Base-by-base conservation (phyloP, 1,284 basidiomycete species). In the Pterula multifida region DNA sequence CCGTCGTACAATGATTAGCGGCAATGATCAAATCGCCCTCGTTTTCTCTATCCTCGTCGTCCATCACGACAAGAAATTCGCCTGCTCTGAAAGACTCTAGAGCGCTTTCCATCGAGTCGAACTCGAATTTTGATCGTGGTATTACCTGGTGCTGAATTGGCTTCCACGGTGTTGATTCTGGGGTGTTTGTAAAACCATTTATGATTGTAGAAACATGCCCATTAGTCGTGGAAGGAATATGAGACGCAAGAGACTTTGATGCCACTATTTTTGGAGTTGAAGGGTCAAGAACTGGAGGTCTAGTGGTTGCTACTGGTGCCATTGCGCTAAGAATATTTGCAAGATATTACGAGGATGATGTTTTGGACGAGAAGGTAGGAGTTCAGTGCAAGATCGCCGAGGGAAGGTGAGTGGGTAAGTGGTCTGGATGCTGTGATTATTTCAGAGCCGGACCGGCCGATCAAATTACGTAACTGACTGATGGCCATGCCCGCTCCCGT, bases 21-120 rank as follows among this genome's bases (percentile, higher is more conserved):
- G 93, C 80, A 60, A 91, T 84, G 61, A 96, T 90, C 53, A 97
- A 68, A 66, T 97, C 93, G 1, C 93, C 93, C 64, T 97, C 93
- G 63, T 96, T 97, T 70, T 97, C 93, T 55, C 94, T 72, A 56
- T 75, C 73, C 66, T 95, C 88, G 65, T 96, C 93, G 64, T 97
- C 93, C 84, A 96, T 92, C 15, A 96, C 93, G 2, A 96, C 85
- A 48, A 98, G 76, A 55, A 97, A 92, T 63, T 96, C 90, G 3
- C 94, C 94, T 4, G 73, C 70, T 15, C 68, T 71, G 63, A 94
- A 90, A 1, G 90, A 88, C 3, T 69, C 78, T 23, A 98, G 64
- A 1, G 92, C 89, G 23, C 85, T 84, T 54, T 89, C 79, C 57
- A 96, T 79, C 0, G 78, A 57, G 61, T 95, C 90, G 58, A 79